phyloP scores from a whole-genome alignment of 331 rosid species.

The Quercus lobata region DNA sequence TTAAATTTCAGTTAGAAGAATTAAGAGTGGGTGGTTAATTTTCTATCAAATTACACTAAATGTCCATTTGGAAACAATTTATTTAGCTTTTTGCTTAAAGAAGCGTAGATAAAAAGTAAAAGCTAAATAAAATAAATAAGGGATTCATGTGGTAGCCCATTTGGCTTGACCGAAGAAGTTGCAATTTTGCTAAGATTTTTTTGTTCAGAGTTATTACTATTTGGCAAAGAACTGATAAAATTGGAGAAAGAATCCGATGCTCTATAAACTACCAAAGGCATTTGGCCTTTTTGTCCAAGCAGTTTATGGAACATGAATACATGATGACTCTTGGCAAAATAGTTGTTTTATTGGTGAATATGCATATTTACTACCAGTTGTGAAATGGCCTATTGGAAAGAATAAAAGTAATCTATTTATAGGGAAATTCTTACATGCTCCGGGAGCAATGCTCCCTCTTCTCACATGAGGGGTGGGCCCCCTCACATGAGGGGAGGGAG shows the following conservation, averaged over 20 bases:
- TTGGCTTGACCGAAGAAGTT: not conserved
- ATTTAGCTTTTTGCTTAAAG: too few relatives aligned
- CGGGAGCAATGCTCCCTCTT: too few relatives aligned
- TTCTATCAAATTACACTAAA: too few relatives aligned
- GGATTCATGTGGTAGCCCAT: not conserved
- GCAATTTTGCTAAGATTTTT: too few relatives aligned
- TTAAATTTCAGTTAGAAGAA: too few relatives aligned
- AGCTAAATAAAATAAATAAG: too few relatives aligned
- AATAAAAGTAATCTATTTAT: not conserved
- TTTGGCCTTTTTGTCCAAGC: not conserved
- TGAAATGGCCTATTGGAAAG: not conserved
- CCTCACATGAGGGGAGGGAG: too few relatives aligned
- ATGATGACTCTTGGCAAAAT: not conserved
- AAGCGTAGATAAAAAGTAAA: too few relatives aligned
- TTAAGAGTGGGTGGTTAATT: too few relatives aligned
- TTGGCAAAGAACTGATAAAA: not conserved
- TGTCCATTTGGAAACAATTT: too few relatives aligned
- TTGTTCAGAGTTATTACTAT: not conserved
- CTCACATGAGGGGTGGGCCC: too few relatives aligned
- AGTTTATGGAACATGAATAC: not conserved
- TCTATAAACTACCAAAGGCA: not conserved
- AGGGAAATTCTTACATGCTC: too few relatives aligned
- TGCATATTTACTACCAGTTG: not conserved
- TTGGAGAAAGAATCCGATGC: not conserved
- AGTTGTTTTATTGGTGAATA: not conserved